phyloP scores from a whole-genome alignment of 1,284 basidiomycete species.

The Malassezia vespertilionis region DNA sequence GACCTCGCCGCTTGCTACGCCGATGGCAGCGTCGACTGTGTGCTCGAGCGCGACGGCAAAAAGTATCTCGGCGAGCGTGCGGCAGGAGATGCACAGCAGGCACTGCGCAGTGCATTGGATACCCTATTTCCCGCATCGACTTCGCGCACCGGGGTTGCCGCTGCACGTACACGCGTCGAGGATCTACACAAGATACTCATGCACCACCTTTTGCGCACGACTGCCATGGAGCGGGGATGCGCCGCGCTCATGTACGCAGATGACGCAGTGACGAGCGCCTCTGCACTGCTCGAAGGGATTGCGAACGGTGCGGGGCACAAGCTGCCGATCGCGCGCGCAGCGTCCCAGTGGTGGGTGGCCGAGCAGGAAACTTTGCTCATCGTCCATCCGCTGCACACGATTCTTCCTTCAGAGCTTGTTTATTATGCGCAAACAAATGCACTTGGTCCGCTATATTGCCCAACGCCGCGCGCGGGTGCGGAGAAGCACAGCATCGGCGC shows the following conservation, averaged over 20 bases:
- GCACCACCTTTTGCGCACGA: slow-evolving; percentile 19
- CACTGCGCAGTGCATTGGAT: slow-evolving; percentile 11
- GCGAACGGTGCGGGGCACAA: slow-evolving; percentile 39
- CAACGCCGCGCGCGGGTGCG: slow-evolving; percentile 2
- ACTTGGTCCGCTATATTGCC: neutral
- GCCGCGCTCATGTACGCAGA: slow-evolving; percentile 30
- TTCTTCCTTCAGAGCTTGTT: slow-evolving; percentile 24
- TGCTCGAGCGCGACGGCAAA: neutral
- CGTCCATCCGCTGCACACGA: slow-evolving; percentile 26
- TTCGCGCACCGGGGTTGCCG: slow-evolving; percentile 22
- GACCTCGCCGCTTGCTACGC: neutral
- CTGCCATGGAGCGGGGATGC: slow-evolving; percentile 20
- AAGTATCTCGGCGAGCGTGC: slow-evolving; percentile 3
- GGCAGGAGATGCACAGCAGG: neutral
- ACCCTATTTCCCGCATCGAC: slow-evolving; percentile 17
- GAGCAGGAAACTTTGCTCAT: slow-evolving; percentile 21
- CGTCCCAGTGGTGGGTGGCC: slow-evolving; percentile 24
- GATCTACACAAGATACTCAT: slow-evolving; percentile 30
- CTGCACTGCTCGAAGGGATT: slow-evolving; percentile 30
- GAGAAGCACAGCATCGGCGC: slow-evolving; percentile 34
- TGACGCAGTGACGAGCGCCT: slow-evolving; percentile 25
- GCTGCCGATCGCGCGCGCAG: slow-evolving; percentile 26
- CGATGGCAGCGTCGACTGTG: neutral
- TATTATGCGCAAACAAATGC: slow-evolving; percentile 21
- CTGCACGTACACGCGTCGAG: slow-evolving; percentile 32